Base-by-base conservation (phyloP, 148 eudicot species). In the Fagopyrum tataricum region DNA sequence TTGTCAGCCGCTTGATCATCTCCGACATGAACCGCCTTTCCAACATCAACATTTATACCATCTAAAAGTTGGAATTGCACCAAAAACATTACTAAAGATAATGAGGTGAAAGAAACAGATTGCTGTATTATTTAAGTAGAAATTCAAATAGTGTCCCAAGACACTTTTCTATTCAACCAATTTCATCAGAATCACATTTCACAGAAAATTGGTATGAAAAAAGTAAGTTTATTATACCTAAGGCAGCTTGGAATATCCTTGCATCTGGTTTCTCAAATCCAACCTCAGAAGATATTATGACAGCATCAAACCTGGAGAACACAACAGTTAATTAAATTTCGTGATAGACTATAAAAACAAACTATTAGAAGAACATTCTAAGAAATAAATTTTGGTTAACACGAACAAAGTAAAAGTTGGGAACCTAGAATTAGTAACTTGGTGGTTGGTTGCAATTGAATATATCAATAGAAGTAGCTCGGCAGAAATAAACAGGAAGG, bases 221-320 rank as follows among this genome's bases (percentile, higher is more conserved):
- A 68, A 44, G 56, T 3, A 21, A 8, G 7, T 13, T 17, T 12
- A n/a, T 9, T 5, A 46, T 88, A 96, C 97, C 99, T 83, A 96
- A 81, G 72, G 99, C 99, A 74, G 87, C 83, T 80, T 82, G 52
- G 75, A 96, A 96, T 81, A 96, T 92, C 79, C 72, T 76, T 53
- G 76, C 83, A 74, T 90, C 92, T 55, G 99, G 99, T 77, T 96
- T 96, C 81, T 96, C 99, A 74, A 71, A 88, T 51, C 97, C 97
- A 78, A 92, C 90, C 79, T 96, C 99, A 4, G 96, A 90, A 69
- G 99, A 96, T 76, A 92, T 85, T 77, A 89, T 78, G 62, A 96
- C 89, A 79, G 96, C 94, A 81, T 96, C 96, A 81, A 96, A 96
- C 87, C 99, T 96, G 76, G 18, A 67, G 37, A 71, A 76, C 58